phyloP scores from a whole-genome alignment of 2,329 filamentous ascomycete species.

The Colletotrichum brevisporum region DNA sequence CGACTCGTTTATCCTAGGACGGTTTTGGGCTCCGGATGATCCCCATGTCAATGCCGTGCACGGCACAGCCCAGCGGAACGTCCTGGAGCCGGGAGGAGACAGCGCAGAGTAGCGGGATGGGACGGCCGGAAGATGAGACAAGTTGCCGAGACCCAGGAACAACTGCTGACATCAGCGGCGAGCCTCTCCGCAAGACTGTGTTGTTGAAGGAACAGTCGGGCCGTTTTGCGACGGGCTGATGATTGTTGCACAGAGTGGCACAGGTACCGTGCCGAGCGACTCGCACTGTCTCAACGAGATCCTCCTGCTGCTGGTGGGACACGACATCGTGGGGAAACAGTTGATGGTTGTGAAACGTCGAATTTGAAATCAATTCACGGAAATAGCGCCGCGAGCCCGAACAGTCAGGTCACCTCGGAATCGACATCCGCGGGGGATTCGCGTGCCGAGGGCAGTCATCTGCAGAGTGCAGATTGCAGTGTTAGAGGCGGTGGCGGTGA shows the following conservation, averaged over 20 bases:
- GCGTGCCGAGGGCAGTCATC: background rate
- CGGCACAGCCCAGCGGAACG: slow-evolving; percentile 8
- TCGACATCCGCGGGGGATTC: background rate
- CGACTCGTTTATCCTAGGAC: slow-evolving; percentile 1
- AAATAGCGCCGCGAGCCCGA: background rate
- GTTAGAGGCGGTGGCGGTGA: slow-evolving; percentile 2
- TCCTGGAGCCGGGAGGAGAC: background rate
- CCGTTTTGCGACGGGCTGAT: too few relatives aligned
- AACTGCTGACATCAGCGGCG: too few relatives aligned
- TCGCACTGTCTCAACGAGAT: background rate
- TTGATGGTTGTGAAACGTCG: background rate
- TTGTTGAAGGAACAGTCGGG: too few relatives aligned
- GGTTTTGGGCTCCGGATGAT: background rate
- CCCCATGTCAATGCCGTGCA: slow-evolving; percentile 26
- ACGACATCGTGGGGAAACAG: slow-evolving; percentile 1
- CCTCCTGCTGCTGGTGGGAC: background rate
- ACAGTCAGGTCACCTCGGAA: background rate
- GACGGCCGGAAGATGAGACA: too few relatives aligned
- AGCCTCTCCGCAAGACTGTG: too few relatives aligned
- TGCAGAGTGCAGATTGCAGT: background rate
- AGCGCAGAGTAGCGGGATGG: background rate
- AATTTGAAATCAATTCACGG: slow-evolving; percentile 8
- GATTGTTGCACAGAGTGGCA: too few relatives aligned
- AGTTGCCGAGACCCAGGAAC: too few relatives aligned
- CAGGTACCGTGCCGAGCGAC: background rate